Evolutionary conservation across 805 yeast species (phyloP).

Genomic region (Saccharomycodes ludwigii): DNA sequence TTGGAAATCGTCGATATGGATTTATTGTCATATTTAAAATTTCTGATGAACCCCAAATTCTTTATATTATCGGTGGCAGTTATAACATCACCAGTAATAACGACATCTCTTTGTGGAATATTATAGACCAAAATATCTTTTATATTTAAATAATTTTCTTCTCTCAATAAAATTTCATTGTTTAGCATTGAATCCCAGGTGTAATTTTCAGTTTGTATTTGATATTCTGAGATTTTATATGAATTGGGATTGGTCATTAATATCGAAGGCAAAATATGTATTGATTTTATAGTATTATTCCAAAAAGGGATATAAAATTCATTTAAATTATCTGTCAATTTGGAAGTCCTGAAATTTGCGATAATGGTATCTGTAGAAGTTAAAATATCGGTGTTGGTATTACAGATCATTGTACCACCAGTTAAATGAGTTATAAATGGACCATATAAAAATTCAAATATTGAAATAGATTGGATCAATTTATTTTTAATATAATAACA

Average conservation of each 20-base stretch:
- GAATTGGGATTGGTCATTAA: constrained; percentile 12
- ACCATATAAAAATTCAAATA: constrained; percentile 12
- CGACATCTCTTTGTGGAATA: constrained; percentile 10
- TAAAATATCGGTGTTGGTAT: too few relatives aligned
- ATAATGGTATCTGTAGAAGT: too few relatives aligned
- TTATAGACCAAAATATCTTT: constrained; percentile 21
- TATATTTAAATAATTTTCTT: constrained; percentile 18
- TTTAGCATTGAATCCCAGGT: constrained; percentile 20
- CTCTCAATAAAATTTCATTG: constrained; percentile 16
- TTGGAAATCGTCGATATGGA: constrained; percentile 18
- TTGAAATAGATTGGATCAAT: background rate
- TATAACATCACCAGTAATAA: too few relatives aligned
- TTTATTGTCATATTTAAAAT: constrained; percentile 15
- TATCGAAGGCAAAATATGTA: constrained; percentile 11
- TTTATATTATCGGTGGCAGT: too few relatives aligned
- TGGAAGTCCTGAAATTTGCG: too few relatives aligned
- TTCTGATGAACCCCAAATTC: constrained; percentile 12
- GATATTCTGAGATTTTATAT: constrained; percentile 16
- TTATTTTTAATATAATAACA: too few relatives aligned
- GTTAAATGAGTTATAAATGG: constrained; percentile 17
- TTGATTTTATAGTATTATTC: constrained; percentile 19
- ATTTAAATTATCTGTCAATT: constrained; percentile 18
- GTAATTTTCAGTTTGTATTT: constrained; percentile 4
- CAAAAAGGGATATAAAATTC: constrained; percentile 21
- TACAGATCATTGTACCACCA: too few relatives aligned